These are phyloP conservation scores for Boletales sp. DNA, from an alignment of 768 basidiomycete genomes.

Conservation along the genomic window DNA sequence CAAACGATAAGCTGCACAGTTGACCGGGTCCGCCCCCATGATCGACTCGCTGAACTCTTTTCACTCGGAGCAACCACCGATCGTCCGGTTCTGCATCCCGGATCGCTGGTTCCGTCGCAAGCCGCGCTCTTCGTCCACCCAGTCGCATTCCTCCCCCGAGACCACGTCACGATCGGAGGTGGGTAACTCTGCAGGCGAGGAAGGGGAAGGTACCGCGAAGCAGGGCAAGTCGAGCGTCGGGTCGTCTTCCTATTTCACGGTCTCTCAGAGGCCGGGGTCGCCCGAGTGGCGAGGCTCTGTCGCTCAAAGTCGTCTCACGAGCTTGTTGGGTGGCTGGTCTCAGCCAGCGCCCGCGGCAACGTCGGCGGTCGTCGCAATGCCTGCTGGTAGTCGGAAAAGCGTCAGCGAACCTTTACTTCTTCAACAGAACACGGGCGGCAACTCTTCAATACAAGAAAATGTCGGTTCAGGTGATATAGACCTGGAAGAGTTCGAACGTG, in stretches of 20 bases:
- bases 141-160: conserved; percentile 50
- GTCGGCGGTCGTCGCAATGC: conserved; percentile 23
- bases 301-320: conserved; percentile 59
- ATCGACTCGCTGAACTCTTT: conserved; percentile 13
- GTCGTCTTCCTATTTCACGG: conserved; percentile 16
- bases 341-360: conserved; percentile 41
- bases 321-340: conserved; percentile 65
- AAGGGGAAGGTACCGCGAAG: conserved; percentile 64
- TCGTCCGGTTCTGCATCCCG: conserved; percentile 65
- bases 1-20: conserved; percentile 10
- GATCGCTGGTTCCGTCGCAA: conserved; percentile 79
- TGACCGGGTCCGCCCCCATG: conserved; percentile 11
- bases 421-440: conserved; percentile 41
- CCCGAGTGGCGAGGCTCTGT: conserved; percentile 53
- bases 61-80: conserved; percentile 3
- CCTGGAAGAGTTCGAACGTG: conserved; percentile 54
- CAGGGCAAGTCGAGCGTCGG: conserved; percentile 32
- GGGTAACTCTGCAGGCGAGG: conserved; percentile 32
- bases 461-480: conserved; percentile 33
- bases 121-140: conserved; percentile 45
- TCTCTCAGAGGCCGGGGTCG: conserved; percentile 23
- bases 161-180: conserved; percentile 21
- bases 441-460: conserved; percentile 27
- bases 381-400: conserved; percentile 47
- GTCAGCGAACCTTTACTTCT: conserved; percentile 72